These are phyloP conservation scores for Lactarius deliciosus DNA, from an alignment of 768 basidiomycete genomes.

Conservation along the genomic window DNA sequence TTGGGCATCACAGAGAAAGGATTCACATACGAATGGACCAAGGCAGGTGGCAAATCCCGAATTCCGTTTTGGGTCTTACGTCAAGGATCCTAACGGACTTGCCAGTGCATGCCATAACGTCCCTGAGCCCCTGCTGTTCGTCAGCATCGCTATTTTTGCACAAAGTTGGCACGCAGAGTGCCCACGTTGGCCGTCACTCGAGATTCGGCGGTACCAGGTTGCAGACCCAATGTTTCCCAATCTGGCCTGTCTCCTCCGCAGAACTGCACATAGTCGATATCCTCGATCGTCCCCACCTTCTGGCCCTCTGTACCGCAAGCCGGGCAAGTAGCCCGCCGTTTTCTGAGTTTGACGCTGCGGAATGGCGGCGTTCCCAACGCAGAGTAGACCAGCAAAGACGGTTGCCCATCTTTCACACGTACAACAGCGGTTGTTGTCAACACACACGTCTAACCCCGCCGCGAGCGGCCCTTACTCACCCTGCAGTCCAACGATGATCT, in stretches of 20 bases:
- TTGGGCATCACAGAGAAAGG: neutral
- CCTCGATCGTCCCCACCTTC: constrained; percentile 47
- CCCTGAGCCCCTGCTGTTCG: constrained; percentile 40
- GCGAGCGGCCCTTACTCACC: constrained; percentile 43
- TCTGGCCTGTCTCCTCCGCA: constrained; percentile 75
- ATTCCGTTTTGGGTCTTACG: constrained; percentile 77
- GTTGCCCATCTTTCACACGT: constrained; percentile 48
- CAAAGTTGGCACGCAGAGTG: neutral
- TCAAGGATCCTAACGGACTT: constrained; percentile 59
- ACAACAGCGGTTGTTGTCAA: neutral
- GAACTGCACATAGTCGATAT: constrained; percentile 80
- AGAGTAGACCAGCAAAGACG: constrained; percentile 72
- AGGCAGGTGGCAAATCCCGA: constrained; percentile 81
- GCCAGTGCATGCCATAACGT: constrained; percentile 45
- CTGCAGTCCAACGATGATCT: constrained; percentile 66
- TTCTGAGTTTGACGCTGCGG: constrained; percentile 78
- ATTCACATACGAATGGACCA: constrained; percentile 62
- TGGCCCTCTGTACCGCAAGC: constrained; percentile 65
- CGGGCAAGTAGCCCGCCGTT: constrained; percentile 65
- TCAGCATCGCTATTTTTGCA: constrained; percentile 1
- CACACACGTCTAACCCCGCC: neutral
- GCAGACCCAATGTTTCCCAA: constrained; percentile 58
- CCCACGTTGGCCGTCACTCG: constrained; percentile 39
- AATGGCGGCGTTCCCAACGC: constrained; percentile 71
- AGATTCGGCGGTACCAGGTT: constrained; percentile 24